phyloP scores from a whole-genome alignment of 148 eudicot genomes.

The Polygonum maritimum region DNA sequence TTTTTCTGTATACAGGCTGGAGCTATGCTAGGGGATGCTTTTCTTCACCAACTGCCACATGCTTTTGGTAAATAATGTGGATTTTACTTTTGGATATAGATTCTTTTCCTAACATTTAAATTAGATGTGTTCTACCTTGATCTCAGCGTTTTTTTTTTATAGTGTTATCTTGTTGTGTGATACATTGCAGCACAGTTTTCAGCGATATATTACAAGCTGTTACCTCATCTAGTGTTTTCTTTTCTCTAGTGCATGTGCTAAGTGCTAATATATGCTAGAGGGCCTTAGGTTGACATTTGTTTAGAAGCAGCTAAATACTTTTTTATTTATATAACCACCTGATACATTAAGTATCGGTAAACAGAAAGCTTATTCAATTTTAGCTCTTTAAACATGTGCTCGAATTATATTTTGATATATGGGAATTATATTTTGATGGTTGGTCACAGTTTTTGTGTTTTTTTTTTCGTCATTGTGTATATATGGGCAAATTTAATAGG shows the following conservation, averaged over 20 bases:
- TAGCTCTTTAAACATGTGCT: not conserved
- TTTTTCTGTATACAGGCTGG: constrained; percentile 62
- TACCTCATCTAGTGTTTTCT: not conserved
- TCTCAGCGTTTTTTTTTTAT: not conserved
- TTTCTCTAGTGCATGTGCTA: not conserved
- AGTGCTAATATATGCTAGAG: not conserved
- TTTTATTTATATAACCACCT: not conserved
- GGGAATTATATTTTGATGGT: not conserved
- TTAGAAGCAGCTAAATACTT: not conserved
- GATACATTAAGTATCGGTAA: not conserved
- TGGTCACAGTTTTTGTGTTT: not conserved
- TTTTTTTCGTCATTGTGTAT: not conserved
- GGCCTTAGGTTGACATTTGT: not conserved
- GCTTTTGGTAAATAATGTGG: constrained; percentile 49
- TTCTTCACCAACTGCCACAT: constrained; percentile 95
- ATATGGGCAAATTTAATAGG: not conserved
- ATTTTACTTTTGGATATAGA: not conserved
- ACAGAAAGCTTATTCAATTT: not conserved
- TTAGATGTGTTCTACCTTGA: not conserved
- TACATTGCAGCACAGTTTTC: not conserved
- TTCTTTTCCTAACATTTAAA: not conserved
- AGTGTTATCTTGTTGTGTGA: not conserved
- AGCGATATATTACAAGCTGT: not conserved
- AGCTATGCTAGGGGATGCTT: constrained; percentile 99
- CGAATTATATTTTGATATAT: too few relatives aligned